phyloP scores from a whole-genome alignment of 2,329 filamentous ascomycete genomes.

The Acephala macrosclerotiorum region DNA sequence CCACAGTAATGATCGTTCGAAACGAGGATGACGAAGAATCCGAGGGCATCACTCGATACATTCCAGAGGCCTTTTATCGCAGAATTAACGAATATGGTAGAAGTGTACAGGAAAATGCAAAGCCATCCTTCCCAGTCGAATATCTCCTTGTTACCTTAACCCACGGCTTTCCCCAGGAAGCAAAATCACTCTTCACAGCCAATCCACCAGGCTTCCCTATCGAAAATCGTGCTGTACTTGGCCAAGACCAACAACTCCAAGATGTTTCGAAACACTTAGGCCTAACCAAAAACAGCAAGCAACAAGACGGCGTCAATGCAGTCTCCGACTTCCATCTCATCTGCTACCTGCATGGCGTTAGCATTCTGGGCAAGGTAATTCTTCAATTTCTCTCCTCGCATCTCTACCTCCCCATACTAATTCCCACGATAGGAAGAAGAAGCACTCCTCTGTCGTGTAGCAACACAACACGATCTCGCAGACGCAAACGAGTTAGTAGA shows the following conservation, averaged over 20 bases:
- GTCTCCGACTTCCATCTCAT: constrained; percentile 95
- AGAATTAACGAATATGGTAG: constrained; percentile 95
- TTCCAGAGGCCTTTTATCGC: constrained; percentile 96
- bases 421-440: constrained; percentile 81
- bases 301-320: constrained; percentile 68
- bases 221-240: constrained; percentile 88
- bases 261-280: constrained; percentile 71
- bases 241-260: constrained; percentile 82
- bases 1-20: constrained; percentile 91
- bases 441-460: constrained; percentile 83
- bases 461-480: constrained; percentile 79
- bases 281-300: constrained; percentile 64
- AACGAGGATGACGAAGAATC: constrained; percentile 84
- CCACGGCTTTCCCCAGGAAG: constrained; percentile 88
- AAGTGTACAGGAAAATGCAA: constrained; percentile 96
- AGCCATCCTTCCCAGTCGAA: constrained; percentile 94
- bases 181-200: constrained; percentile 78
- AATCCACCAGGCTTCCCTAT: constrained; percentile 76
- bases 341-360: constrained; percentile 83
- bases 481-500: constrained; percentile 85
- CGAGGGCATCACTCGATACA: constrained; percentile 79
- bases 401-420: constrained; percentile 2
- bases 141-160: constrained; percentile 96
- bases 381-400: background rate
- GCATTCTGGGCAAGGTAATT: constrained; percentile 83